phyloP scores from a whole-genome alignment of 441 rosid species.

The Corymbia citriodora region DNA sequence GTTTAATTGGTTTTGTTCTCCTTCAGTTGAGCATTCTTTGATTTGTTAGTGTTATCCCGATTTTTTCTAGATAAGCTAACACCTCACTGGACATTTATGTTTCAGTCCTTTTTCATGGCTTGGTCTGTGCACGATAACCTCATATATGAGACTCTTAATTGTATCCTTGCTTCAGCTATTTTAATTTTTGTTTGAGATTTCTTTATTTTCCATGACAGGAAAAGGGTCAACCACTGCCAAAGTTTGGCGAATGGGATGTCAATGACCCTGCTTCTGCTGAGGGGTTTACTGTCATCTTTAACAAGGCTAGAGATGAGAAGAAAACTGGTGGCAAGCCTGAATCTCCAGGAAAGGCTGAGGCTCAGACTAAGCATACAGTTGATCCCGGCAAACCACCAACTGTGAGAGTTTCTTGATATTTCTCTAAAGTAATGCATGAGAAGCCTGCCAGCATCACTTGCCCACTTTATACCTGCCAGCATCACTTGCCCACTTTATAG shows the following conservation, averaged over 20 bases:
- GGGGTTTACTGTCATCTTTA: slow-evolving; percentile 87
- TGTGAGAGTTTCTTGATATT: slow-evolving; percentile 36
- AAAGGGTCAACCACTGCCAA: slow-evolving; percentile 78
- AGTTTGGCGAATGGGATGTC: slow-evolving; percentile 96
- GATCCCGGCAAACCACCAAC: slow-evolving; percentile 64
- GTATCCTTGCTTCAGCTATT: background rate
- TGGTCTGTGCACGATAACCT: background rate
- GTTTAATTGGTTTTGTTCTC: background rate
- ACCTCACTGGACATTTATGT: background rate
- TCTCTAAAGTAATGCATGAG: background rate
- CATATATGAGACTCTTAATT: background rate
- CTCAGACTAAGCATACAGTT: slow-evolving; percentile 25
- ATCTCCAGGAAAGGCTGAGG: slow-evolving; percentile 43
- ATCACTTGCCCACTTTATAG: background rate
- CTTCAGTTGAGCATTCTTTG: background rate
- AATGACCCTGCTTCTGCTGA: slow-evolving; percentile 88
- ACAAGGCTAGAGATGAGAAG: slow-evolving; percentile 91
- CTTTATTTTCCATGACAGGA: slow-evolving; percentile 32
- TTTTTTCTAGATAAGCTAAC: background rate
- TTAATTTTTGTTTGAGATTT: background rate
- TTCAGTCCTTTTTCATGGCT: background rate
- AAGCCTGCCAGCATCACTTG: background rate
- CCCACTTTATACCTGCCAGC: background rate
- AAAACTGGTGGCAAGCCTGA: slow-evolving; percentile 60
- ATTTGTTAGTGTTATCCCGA: background rate